Base-by-base conservation (phyloP, 2,329 filamentous ascomycete species). In the Fusarium mundagurra region DNA sequence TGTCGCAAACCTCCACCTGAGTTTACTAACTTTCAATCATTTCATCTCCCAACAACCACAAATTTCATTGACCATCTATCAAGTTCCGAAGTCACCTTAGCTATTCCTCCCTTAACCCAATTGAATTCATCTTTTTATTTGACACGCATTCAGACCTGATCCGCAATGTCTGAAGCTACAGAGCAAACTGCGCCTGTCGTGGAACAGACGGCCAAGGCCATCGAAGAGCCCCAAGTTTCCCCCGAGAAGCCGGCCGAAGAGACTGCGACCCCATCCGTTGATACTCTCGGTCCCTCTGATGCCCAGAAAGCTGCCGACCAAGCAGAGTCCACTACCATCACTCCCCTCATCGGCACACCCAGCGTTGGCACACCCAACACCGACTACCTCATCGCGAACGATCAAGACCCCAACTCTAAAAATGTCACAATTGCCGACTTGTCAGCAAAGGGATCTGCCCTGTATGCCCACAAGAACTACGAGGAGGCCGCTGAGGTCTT, bases 391-490 rank as follows among this genome's bases (percentile, higher is more conserved):
- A 76, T 78, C 47, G 81, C 78, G 53, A 75, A 73, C 51, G 85
- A 86, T 61, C 83, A 87, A 64, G 86, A 87, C 71, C 75, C 81
- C 76, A 86, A 86, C 66, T 88, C 86, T 31, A 84, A 84, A 79
- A 90, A 88, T 81, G 90, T 92, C 67, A 92, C 91, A 44, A 88
- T 97, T 51, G 90, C 92, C 71, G 92, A 97, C 80, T 88, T 98
- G 74, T 92, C 90, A 79, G 92, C 93, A 69, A 92, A 93, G 81
- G 96, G 94, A 45, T 92, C 93, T 27, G 91, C 94, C 24, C 91
- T 97, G 77, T 98, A 97, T 84, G 92, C 92, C 29, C 92, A 95
- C 80, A 97, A 96, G 85, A 93, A 97, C 82, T 98, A 95, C 83
- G 90, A 93, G 61, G 92, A 92, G 55, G 95, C 96, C 16, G 91